A percentile compares a stretch with the other conserved stretches of the same genome.
Conservation (phyloP, 352 stramenopile species). For the Phytophthora vignae region DNA sequence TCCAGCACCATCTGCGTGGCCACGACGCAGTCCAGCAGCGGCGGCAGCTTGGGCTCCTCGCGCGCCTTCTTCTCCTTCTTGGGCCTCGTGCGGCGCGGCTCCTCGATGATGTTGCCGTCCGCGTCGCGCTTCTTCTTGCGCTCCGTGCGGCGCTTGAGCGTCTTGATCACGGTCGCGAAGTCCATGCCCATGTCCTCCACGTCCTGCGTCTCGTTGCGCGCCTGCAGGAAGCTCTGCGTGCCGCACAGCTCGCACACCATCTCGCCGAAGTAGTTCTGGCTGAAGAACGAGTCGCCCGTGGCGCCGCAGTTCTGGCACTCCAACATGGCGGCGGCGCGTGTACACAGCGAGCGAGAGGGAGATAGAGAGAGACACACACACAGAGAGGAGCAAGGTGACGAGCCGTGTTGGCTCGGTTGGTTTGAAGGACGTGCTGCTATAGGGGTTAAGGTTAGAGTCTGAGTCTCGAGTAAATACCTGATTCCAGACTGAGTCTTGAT, state of each 20-base stretch:
- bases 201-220: constrained; percentile 85
- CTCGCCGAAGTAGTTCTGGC: constrained; percentile 86
- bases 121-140: constrained; percentile 40
- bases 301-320: constrained; percentile 83
- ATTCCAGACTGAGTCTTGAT: too few species aligned
- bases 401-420: too few species aligned
- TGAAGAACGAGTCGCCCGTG: constrained; percentile 80
- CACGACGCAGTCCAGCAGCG: constrained; percentile 66
- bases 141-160: constrained; percentile 47
- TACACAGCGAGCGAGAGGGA: not conserved
- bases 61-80: constrained; percentile 12
- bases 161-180: constrained; percentile 38
- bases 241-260: constrained; percentile 88
- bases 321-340: constrained; percentile 45
- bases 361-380: too few species aligned
- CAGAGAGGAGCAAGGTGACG: too few species aligned
- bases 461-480: too few species aligned
- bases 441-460: too few species aligned
- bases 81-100: not conserved
- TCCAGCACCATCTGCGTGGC: constrained; percentile 73
- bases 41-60: constrained; percentile 30
- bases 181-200: constrained; percentile 78
- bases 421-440: too few species aligned
- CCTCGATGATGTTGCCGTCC: constrained; percentile 1
- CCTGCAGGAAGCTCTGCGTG: constrained; percentile 85